These are phyloP conservation scores for Diaporthe citriasiana DNA, from an alignment of 2,329 filamentous ascomycete genomes.

Conservation along the genomic window DNA sequence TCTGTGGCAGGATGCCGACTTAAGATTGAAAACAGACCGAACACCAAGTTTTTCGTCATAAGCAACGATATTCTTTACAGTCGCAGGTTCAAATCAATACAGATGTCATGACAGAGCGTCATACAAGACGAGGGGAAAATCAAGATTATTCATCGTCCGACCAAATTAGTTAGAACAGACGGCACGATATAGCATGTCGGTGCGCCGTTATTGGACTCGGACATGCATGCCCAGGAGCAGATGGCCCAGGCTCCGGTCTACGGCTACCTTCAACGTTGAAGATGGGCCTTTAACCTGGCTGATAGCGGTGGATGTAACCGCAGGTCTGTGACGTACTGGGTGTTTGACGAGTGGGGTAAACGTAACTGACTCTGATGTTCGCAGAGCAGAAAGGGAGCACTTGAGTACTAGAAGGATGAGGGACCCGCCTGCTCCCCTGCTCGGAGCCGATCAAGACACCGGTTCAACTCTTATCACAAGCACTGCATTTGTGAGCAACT, in stretches of 20 bases:
- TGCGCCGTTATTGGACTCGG: background rate
- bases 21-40: background rate
- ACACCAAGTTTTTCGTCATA: background rate
- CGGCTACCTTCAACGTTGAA: background rate
- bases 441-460: conserved; percentile 19
- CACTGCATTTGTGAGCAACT: background rate
- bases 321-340: background rate
- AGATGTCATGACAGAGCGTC: no score
- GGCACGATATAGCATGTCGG: background rate
- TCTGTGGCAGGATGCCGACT: no score
- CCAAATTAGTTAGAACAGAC: background rate
- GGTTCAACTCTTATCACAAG: background rate
- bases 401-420: background rate
- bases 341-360: background rate
- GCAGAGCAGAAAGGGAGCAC: background rate
- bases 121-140: background rate
- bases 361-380: background rate
- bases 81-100: background rate
- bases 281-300: background rate
- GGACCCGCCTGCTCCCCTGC: background rate
- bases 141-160: background rate
- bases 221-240: background rate
- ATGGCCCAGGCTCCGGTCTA: background rate
- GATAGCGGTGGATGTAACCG: background rate
- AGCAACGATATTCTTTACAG: background rate